These are phyloP conservation scores for Xylaria venustula DNA, from an alignment of 495 filamentous ascomycete species.

Conservation along the genomic window DNA sequence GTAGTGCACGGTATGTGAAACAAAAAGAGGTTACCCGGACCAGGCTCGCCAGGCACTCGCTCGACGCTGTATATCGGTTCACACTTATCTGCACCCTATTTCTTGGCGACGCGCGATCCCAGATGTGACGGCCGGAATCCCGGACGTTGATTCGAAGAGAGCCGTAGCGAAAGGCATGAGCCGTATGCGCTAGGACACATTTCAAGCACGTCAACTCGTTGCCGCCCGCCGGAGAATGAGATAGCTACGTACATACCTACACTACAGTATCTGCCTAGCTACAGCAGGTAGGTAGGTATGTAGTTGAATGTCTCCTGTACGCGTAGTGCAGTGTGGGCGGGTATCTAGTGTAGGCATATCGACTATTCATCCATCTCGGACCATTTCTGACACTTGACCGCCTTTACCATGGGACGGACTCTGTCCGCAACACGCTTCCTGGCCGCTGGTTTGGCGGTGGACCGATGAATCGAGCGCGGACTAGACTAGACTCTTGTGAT, in stretches of 20 bases:
- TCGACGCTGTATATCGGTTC: constrained; percentile 15
- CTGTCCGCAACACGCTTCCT: not conserved
- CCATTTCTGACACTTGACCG: constrained; percentile 4
- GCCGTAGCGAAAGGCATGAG: constrained; percentile 11
- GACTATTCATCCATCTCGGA: constrained; percentile 1
- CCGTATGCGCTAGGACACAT: constrained; percentile 12
- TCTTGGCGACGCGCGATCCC: constrained; percentile 38
- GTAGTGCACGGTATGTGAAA: not conserved
- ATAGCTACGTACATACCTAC: not conserved
- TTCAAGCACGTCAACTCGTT: constrained; percentile 15
- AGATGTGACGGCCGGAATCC: constrained; percentile 33
- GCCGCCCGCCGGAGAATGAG: constrained; percentile 11
- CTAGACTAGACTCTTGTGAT: not conserved
- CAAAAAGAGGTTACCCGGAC: not conserved
- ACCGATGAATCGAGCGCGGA: not conserved
- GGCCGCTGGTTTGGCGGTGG: not conserved
- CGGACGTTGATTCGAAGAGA: constrained; percentile 30
- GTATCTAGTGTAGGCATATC: too few relatives aligned
- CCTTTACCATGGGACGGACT: constrained; percentile 1
- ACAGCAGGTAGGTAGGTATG: too few relatives aligned
- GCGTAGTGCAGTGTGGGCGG: too few relatives aligned
- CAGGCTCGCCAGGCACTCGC: not conserved
- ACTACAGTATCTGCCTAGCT: not conserved
- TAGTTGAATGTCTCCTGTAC: too few relatives aligned
- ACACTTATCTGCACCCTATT: constrained; percentile 11